Percentiles rank a stretch among this genome's conserved stretches.
phyloP scores from a whole-genome alignment of 306 rosid genomes.

The Medicago truncatula region MtrunA17r5.0-ANR NC_053043.1:35430001-35430500 shows the following conservation, averaged over 20 bases:
- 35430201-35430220: slow-evolving; percentile 91
- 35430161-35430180: slow-evolving; percentile 62
- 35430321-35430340: slow-evolving; percentile 59
- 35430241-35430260: slow-evolving; percentile 79
- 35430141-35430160: not conserved
- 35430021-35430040: not conserved
- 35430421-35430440: slow-evolving; percentile 62
- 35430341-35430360: slow-evolving; percentile 80
- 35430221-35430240: slow-evolving; percentile 96
- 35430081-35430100: not conserved
- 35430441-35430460: slow-evolving; percentile 51
- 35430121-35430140: not conserved
- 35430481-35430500: slow-evolving; percentile 87
- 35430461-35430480: slow-evolving; percentile 57
- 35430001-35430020: slow-evolving; percentile 59
- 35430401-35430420: slow-evolving; percentile 38
- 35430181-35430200: slow-evolving; percentile 81
- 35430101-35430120: not conserved
- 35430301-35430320: slow-evolving; percentile 69
- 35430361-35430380: slow-evolving; percentile 78
- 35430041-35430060: not conserved
- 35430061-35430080: slow-evolving; percentile 16
- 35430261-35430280: slow-evolving; percentile 62
- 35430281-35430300: slow-evolving; percentile 65
- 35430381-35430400: not conserved